Base-by-base conservation (phyloP, 1,139 yeast genomes). In the Candida buenavistaensis region DNA sequence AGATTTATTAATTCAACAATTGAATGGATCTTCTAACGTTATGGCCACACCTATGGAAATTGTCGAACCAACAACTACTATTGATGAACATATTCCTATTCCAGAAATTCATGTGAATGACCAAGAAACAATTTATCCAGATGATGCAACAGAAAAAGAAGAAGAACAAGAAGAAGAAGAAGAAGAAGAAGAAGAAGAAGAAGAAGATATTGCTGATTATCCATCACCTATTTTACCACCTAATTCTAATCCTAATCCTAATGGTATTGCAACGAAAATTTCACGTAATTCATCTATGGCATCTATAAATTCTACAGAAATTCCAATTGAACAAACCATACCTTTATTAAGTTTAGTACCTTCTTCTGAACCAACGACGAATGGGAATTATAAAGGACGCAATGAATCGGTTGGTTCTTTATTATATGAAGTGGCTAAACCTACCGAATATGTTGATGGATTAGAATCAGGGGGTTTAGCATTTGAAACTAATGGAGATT, bases 271-370 rank as follows among this genome's bases (percentile, higher is more conserved):
- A n/a, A 14, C 22, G 9, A 32, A 22, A 23, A 12, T 24, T 14
- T 35, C 37, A 7, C 23, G 37, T 17, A 14, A 28, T 14, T 35
- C 45, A 14, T 35, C 44, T 4, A 11, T 33, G 2, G 28, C 39
- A 11, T 37, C 45, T 6, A 30, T 34, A 11, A 36, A 28, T 20
- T 36, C 43, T 5, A 35, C 42, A 17, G 55, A 56, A 28, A 21
- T 51, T 3, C 64, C 64, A 1, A 41, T 62, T 14, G 74, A 68
- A 14, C 72, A 62, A 43, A 62, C 66, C 2, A 51, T 68, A 19
- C 76, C 75, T 8, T 50, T 70, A 17, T 52, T 70, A 13, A 51
- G 54, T 12, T 45, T 52, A 32, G 28, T 30, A 2, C 27, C 26
- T 5, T 63, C 72, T 4, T 62, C 70, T 1, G 35, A 63, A 17